Base-by-base conservation (phyloP, 805 yeast genomes). In the Zygosaccharomyces siamensis region DNA sequence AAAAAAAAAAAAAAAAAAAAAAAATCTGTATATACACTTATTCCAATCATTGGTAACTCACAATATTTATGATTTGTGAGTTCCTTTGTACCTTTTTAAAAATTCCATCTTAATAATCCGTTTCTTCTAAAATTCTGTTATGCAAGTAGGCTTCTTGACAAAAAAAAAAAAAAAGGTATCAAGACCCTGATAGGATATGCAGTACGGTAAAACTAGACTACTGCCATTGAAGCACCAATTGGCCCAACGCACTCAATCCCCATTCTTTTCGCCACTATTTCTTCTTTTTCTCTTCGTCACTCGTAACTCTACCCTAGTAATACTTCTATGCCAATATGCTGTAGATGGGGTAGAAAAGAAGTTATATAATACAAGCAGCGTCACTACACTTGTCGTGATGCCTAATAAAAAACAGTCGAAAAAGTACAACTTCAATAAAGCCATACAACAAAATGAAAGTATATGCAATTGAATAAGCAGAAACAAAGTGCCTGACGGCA, bases 331-430 rank as follows among this genome's bases (percentile, higher is more conserved):
- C 44, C 8, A 20, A 30, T 18, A 12, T 7, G n/a, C 7, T 8
- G 36, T 2, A 11, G 44, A 8, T 41, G 21, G 20, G 44, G 14
- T 41, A n/a, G 14, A 30, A 27, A 27, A 27, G 16, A 10, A n/a
- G 27, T 30, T 41, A 41, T 41, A 30, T 41, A 41, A 41, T 31
- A 41, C 44, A 41, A 41, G 28, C 36, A 26, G 37, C 44, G 18
- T 10, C 37, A 33, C 37, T 33, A 33, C 14, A 23, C 33, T 28
- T 12, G 10, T 28, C 16, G 36, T 24, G 20, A 28, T 30, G 24
- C 37, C 36, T 41, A 20, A 30, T 8, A 30, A 40, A 40, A 41
- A 28, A 10, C 20, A 28, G 20, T 10, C n/a, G 20, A 33, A 16
- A 32, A 20, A 33, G 37, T 33, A 33, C 37, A 33, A 33, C 16